Base-by-base conservation (phyloP, 768 basidiomycete genomes). In the Lanmaoa rubissima region DNA sequence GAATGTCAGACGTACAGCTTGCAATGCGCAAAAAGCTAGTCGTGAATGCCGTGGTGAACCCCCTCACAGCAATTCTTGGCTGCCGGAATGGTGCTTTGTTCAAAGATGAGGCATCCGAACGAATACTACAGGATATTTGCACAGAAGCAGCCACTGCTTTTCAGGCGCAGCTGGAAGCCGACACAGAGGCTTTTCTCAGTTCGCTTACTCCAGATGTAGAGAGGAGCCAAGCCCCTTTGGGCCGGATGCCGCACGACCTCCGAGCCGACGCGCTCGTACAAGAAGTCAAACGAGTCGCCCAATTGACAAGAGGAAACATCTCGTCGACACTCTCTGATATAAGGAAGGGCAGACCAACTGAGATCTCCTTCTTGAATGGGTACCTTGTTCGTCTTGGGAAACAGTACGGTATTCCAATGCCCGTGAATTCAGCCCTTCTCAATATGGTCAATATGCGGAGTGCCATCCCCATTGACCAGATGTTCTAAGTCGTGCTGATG, bases 281-380 rank as follows among this genome's bases (percentile, higher is more conserved):
- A 41, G 84, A 91, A 66, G 84, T 86, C 34, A 48, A 79, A 47
- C 79, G 80, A 19, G 80, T 93, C 43, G 81, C 84, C 16, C 59
- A 76, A 10, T 52, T 74, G 24, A 95, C 92, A 4, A 74, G 72
- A 41, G 73, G 74, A 14, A 93, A 94, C 67, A 80, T 85, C 50
- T 93, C 92, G 7, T 91, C 88, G 16, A 97, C 93, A 83, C 76
- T 94, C 17, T 69, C 76, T 16, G 93, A 96, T 66, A 69, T 95
- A 31, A 79, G 78, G 60, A 71, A 73, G 34, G 86, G 86, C 42
- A 74, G 75, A 50, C 58, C 66, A 6, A 94, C 93, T 0, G 94
- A 98, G 74, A 80, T 98, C 24, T 82, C 88, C 17, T 90, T 76
- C 64, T 76, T 97, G 64, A 94, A 91, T 57, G 94, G 95, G 5